A percentile compares a stretch with the other conserved stretches of the same genome.
Evolutionary conservation across 371 early-diverging fungal genomes (phyloP).

Genomic region (Polyrhizophydium stewartii): DNA sequence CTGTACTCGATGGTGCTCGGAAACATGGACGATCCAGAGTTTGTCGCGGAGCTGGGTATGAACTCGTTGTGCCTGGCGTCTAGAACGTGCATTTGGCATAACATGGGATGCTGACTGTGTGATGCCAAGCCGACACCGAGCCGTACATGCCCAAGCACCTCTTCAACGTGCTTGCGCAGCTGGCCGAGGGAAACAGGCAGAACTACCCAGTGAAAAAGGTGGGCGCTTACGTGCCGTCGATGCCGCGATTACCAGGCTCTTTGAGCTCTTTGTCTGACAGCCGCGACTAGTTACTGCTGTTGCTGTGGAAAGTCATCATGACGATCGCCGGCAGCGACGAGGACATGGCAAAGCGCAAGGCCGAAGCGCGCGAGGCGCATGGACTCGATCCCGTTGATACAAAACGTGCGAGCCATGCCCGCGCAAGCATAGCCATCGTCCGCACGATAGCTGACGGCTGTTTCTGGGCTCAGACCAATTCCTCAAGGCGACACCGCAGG

Average conservation of each 20-base stretch:
- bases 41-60: slow-evolving; percentile 43
- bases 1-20: slow-evolving; percentile 52
- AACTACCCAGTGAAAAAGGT: slow-evolving; percentile 81
- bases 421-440: too few species aligned
- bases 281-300: slow-evolving; percentile 67
- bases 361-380: slow-evolving; percentile 38
- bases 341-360: slow-evolving; percentile 43
- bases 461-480: slow-evolving; percentile 16
- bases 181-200: slow-evolving; percentile 68
- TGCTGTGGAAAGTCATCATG: slow-evolving; percentile 64
- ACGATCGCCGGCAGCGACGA: slow-evolving; percentile 57
- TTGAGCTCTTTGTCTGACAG: neutral
- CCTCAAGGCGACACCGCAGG: slow-evolving; percentile 63
- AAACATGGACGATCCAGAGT: slow-evolving; percentile 32
- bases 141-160: slow-evolving; percentile 55
- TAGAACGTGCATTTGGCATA: neutral
- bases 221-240: neutral
- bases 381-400: slow-evolving; percentile 31
- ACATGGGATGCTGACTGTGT: too few species aligned
- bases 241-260: neutral
- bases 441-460: too few species aligned
- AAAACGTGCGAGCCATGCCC: neutral
- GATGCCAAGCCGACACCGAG: slow-evolving; percentile 33
- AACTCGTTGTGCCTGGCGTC: neutral
- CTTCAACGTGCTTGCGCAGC: slow-evolving; percentile 59